Percentiles rank a stretch among this genome's conserved stretches.
Conservation (phyloP, 768 basidiomycete species). For the Psilocybe sp. region DNA sequence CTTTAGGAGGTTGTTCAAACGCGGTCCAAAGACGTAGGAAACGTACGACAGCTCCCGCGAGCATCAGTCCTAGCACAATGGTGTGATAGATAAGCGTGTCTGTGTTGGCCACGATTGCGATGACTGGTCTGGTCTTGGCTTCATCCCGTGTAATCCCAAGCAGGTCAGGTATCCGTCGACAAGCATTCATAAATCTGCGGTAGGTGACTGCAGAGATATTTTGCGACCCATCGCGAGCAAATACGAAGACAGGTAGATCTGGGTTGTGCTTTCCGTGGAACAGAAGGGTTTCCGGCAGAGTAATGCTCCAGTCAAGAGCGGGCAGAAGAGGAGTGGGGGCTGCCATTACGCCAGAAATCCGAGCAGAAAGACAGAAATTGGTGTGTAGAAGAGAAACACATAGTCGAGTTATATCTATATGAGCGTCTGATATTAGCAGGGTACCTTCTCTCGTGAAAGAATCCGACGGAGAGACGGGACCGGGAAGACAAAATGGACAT, state of each 20-base stretch:
- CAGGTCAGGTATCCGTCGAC: constrained; percentile 1
- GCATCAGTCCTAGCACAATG: constrained; percentile 4
- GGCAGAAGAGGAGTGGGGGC: constrained; percentile 1
- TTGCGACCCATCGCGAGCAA: neutral
- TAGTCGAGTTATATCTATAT: too few species aligned
- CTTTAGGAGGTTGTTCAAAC: neutral
- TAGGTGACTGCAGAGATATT: constrained; percentile 7
- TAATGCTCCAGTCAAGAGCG: constrained; percentile 2
- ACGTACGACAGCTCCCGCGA: constrained; percentile 6
- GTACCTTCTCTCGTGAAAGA: too few species aligned
- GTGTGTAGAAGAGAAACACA: too few species aligned
- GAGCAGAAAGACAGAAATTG: too few species aligned
- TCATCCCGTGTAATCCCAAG: constrained; percentile 2
- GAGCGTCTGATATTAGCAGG: too few species aligned
- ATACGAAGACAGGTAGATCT: constrained; percentile 8
- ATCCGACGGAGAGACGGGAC: too few species aligned
- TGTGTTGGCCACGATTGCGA: constrained; percentile 8
- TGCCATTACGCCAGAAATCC: too few species aligned
- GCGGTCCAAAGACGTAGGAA: neutral
- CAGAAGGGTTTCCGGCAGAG: constrained; percentile 36
- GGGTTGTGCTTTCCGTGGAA: constrained; percentile 45
- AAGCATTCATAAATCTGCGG: constrained; percentile 5
- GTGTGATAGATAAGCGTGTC: constrained; percentile 10
- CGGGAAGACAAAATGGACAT: too few species aligned
- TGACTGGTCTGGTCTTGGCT: constrained; percentile 1